Percentiles rank a stretch among this genome's conserved stretches.
phyloP scores from a whole-genome alignment of 768 basidiomycete genomes.

The Tubosaeta sp. region DNA sequence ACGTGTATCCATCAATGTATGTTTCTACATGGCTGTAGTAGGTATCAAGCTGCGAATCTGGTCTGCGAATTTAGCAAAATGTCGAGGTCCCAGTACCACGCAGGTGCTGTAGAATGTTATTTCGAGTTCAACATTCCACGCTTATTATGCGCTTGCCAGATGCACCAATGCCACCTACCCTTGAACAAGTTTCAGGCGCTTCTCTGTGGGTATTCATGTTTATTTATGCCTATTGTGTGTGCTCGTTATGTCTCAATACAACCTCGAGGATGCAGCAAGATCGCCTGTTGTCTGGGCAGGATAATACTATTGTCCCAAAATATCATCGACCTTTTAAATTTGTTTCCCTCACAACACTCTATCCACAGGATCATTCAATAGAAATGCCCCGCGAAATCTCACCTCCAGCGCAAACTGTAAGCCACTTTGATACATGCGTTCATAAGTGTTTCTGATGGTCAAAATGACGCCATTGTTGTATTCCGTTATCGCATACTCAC shows the following conservation, averaged over 20 bases:
- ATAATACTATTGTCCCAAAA: too few species aligned
- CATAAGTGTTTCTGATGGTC: too few species aligned
- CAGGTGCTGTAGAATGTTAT: too few species aligned
- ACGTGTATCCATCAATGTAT: too few species aligned
- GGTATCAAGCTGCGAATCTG: too few species aligned
- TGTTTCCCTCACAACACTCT: background rate
- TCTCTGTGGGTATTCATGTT: background rate
- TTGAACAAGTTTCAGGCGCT: background rate
- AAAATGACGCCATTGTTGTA: too few species aligned
- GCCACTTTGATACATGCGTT: background rate
- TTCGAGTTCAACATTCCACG: too few species aligned
- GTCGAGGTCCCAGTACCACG: too few species aligned
- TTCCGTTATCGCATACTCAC: too few species aligned
- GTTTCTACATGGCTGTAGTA: too few species aligned
- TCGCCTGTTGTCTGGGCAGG: background rate
- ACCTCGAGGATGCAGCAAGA: background rate
- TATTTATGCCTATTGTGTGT: background rate
- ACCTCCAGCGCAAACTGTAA: background rate
- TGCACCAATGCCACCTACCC: background rate
- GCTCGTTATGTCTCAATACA: background rate
- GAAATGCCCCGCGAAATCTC: background rate
- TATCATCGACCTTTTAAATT: background rate
- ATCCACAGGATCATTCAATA: background rate
- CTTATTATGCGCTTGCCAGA: too few species aligned
- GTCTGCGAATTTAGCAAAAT: too few species aligned